phyloP scores from a whole-genome alignment of 177 flowering plant species.

The Tripterygium wilfordii region DNA sequence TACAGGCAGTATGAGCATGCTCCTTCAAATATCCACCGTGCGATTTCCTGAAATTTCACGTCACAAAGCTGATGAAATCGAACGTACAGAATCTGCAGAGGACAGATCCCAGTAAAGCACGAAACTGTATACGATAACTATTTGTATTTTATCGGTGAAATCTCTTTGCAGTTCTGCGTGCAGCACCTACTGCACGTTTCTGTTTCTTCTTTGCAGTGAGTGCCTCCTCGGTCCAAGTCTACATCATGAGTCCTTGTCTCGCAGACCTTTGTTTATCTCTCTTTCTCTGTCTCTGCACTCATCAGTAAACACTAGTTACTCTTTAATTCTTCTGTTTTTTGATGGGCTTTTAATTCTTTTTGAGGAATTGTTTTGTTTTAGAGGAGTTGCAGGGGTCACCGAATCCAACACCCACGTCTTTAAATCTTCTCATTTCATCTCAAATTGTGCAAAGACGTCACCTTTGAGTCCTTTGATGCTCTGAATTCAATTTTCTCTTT shows the following conservation, averaged over 20 bases:
- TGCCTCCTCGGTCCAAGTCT: not conserved
- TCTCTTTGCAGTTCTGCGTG: constrained; percentile 6
- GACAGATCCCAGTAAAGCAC: constrained; percentile 5
- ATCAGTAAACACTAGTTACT: not conserved
- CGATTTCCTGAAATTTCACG: not conserved
- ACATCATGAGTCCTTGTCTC: not conserved
- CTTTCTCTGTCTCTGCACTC: not conserved
- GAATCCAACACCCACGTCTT: constrained; percentile 24
- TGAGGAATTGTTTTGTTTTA: not conserved
- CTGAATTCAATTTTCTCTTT: constrained; percentile 2
- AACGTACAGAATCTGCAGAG: constrained; percentile 4
- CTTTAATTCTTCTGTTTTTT: too few species aligned
- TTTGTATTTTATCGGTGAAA: constrained; percentile 2
- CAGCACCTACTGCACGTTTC: constrained; percentile 9
- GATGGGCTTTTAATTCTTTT: not conserved
- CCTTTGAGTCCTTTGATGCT: constrained; percentile 6
- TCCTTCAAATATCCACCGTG: constrained; percentile 1
- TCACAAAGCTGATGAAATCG: constrained; percentile 2
- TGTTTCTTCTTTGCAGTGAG: constrained; percentile 6
- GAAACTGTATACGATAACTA: too few species aligned
- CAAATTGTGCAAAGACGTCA: not conserved
- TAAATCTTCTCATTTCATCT: constrained; percentile 4
- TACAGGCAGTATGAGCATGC: too few species aligned
- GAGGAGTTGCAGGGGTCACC: constrained; percentile 24
- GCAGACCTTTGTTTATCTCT: not conserved